phyloP scores from a whole-genome alignment of 371 early-diverging fungal species.

The Actinomucor elegans region DNA sequence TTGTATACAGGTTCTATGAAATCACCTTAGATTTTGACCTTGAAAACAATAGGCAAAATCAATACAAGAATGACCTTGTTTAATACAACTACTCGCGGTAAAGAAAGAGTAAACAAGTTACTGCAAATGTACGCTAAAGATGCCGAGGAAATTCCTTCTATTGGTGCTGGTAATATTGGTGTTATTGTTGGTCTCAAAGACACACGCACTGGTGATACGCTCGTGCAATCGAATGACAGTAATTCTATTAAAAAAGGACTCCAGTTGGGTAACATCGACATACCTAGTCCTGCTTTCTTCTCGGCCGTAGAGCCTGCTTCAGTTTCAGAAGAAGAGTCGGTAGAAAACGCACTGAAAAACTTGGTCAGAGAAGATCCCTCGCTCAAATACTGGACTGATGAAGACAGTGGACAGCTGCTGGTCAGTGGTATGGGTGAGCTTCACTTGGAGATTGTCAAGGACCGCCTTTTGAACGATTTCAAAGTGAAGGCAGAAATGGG shows the following conservation, averaged over 20 bases:
- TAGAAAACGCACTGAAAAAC: constrained; percentile 74
- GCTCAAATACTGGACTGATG: constrained; percentile 69
- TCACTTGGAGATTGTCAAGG: constrained; percentile 89
- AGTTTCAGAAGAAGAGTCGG: constrained; percentile 72
- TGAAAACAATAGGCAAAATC: constrained; percentile 63
- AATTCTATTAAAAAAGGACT: constrained; percentile 46
- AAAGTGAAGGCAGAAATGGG: constrained; percentile 84
- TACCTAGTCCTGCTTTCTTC: constrained; percentile 93
- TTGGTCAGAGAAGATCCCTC: constrained; percentile 91
- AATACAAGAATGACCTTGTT: constrained; percentile 64
- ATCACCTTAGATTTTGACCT: no score
- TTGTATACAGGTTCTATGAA: no score
- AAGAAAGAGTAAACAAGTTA: constrained; percentile 85
- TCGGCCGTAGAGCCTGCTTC: constrained; percentile 81
- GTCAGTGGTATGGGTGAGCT: constrained; percentile 97
- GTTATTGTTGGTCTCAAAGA: constrained; percentile 86
- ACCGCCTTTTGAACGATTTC: constrained; percentile 77
- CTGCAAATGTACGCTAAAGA: constrained; percentile 93
- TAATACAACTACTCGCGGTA: constrained; percentile 63
- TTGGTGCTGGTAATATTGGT: constrained; percentile 87
- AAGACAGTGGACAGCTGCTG: constrained; percentile 88
- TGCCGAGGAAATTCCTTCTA: constrained; percentile 78
- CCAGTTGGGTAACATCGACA: constrained; percentile 71
- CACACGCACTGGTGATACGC: constrained; percentile 92
- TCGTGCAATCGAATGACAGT: constrained; percentile 60